These are phyloP conservation scores for Candida tammaniensis DNA, from an alignment of 805 yeast species.

Conservation along the genomic window DNA sequence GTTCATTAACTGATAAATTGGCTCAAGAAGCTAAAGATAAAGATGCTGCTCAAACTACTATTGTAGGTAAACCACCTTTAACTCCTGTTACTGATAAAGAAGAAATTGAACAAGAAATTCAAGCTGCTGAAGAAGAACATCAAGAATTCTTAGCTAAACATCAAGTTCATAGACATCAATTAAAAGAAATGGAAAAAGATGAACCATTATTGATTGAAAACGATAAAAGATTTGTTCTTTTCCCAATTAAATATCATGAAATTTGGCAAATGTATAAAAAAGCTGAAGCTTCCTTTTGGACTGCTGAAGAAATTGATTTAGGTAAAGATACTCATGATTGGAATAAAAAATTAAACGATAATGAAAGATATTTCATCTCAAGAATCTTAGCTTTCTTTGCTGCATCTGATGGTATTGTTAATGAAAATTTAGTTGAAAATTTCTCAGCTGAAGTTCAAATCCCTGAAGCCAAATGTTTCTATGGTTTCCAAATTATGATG, in stretches of 20 bases:
- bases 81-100: conserved; percentile 15
- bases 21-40: conserved; percentile 41
- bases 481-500: conserved; percentile 99
- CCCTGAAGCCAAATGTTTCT: conserved; percentile 98
- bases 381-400: conserved; percentile 97
- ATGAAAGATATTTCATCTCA: conserved; percentile 89
- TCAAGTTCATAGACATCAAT: conserved; percentile 65
- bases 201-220: conserved; percentile 89
- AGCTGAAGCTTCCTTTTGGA: conserved; percentile 99
- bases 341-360: conserved; percentile 84
- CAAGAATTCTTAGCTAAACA: conserved; percentile 56
- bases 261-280: conserved; percentile 98
- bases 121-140: conserved; percentile 41
- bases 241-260: conserved; percentile 96
- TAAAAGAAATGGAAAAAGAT: conserved; percentile 75
- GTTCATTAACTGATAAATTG: conserved; percentile 40
- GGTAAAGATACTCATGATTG: conserved; percentile 91
- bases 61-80: conserved; percentile 3
- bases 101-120: conserved; percentile 12
- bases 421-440: conserved; percentile 95
- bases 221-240: conserved; percentile 83
- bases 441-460: conserved; percentile 96
- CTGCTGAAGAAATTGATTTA: conserved; percentile 97
- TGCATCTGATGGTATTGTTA: conserved; percentile 97
- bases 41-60: conserved; percentile 25